These are phyloP conservation scores for Punica granatum DNA, from an alignment of 345 rosid genomes.

Conservation along the genomic window DNA sequence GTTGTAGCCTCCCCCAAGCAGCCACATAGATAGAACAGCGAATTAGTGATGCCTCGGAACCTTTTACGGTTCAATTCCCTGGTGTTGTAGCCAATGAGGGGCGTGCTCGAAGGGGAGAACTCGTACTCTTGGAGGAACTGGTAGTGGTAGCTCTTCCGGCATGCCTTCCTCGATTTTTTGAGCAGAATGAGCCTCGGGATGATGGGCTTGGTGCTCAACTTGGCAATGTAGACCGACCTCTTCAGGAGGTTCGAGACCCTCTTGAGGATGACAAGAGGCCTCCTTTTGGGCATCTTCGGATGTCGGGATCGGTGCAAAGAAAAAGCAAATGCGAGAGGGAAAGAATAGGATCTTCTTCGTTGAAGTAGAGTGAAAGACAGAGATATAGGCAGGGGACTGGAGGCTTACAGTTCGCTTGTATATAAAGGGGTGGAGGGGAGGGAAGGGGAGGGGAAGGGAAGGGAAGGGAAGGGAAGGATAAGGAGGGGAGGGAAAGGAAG, in stretches of 20 bases:
- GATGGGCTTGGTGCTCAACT: conserved; percentile 30
- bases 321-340: conserved; percentile 6
- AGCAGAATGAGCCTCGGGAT: conserved; percentile 26
- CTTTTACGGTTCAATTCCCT: conserved; percentile 9
- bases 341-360: conserved; percentile 12
- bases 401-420: no score
- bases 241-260: conserved; percentile 30
- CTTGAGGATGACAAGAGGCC: conserved; percentile 20
- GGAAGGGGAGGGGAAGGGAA: no score
- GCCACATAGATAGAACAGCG: conserved; percentile 25
- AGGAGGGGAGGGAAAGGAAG: no score
- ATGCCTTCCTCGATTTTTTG: conserved; percentile 20
- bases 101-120: conserved; percentile 42
- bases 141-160: conserved; percentile 21
- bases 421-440: no score
- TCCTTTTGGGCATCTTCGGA: conserved; percentile 6
- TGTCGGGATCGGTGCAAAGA: background rate
- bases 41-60: conserved; percentile 6
- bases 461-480: no score
- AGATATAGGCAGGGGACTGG: no score
- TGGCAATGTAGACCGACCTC: conserved; percentile 20
- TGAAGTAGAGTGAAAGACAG: background rate
- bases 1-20: conserved; percentile 31
- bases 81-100: conserved; percentile 14
- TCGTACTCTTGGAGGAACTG: conserved; percentile 37